Evolutionary conservation across 345 rosid species (phyloP), one percentile per base, ranked within the genome.

Genomic region (Cardamine chenopodiifolia): DNA sequence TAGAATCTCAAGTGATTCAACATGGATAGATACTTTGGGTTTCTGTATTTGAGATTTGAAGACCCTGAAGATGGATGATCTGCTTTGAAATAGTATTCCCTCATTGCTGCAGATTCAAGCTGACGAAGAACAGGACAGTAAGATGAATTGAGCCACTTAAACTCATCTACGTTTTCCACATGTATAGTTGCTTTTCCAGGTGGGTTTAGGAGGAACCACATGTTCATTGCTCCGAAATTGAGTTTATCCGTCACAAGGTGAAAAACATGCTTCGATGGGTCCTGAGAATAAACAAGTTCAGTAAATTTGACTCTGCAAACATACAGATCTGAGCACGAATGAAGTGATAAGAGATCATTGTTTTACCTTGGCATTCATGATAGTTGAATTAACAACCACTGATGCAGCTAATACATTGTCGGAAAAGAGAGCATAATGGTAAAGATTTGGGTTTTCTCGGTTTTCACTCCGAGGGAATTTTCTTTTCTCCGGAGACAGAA

Each of bases 361-460:
- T 56, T 61, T 78, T 74, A 96, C 99, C 98, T 92, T 96, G 44
- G 99, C 96, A 74, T 96, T 96, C 85, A 76, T 75, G 78, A 92
- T 70, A 32, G 99, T 87, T 70, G 99, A 96, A 87, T 96, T 96
- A 73, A 96, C 98, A 76, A 96, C 99, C 58, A 96, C 98, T 54
- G 99, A 96, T 75, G 99, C 97, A 83, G 99, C 99, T 86, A 96
- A 84, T 60, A 96, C 99, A 82, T 96, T 96, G 82, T 96, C 99
- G 13, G 99, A 96, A 83, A 96, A 96, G 76, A 96, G 88, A 32
- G 99, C 98, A 79, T 96, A 96, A 77, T 96, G 99, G 61, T 90
- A 79, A 47, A 96, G 94, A 82, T 83, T 83, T 52, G 94, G 90
- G 71, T 92, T 89, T 77, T 86, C 98, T 78, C 85, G 81, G 79